These are phyloP conservation scores for Penicillium sp. DNA, from an alignment of 2,329 filamentous ascomycete species.

Conservation along the genomic window DNA sequence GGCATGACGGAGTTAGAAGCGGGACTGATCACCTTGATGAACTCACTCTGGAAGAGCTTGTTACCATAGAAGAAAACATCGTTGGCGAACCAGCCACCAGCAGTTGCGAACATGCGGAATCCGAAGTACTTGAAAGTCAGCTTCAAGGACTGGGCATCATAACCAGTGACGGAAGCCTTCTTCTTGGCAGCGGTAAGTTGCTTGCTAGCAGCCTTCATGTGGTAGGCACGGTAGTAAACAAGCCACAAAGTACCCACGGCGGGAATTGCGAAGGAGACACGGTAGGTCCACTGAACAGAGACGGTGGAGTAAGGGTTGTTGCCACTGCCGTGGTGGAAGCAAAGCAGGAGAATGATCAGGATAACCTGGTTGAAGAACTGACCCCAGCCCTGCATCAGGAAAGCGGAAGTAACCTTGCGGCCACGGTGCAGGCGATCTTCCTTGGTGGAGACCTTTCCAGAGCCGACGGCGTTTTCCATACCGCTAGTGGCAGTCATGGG, in stretches of 20 bases:
- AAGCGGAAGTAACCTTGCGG: conserved; percentile 91
- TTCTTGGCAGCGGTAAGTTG: conserved; percentile 81
- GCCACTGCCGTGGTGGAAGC: conserved; percentile 79
- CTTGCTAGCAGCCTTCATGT: conserved; percentile 86
- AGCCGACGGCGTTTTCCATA: conserved; percentile 85
- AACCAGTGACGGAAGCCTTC: conserved; percentile 83
- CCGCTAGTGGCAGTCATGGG: conserved; percentile 95
- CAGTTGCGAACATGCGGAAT: conserved; percentile 79
- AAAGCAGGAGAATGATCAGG: conserved; percentile 79
- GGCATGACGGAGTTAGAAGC: conserved; percentile 72
- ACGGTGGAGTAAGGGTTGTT: conserved; percentile 73
- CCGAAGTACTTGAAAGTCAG: conserved; percentile 81
- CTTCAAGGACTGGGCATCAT: conserved; percentile 80
- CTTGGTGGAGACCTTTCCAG: conserved; percentile 82
- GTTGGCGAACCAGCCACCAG: conserved; percentile 90
- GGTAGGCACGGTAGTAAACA: conserved; percentile 91
- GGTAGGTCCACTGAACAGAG: conserved; percentile 87
- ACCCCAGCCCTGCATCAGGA: conserved; percentile 98
- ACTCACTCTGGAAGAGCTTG: conserved; percentile 92
- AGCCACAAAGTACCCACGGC: conserved; percentile 91
- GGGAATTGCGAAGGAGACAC: conserved; percentile 86
- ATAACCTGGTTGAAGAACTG: conserved; percentile 92
- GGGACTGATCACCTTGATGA: conserved; percentile 78
- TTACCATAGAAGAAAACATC: conserved; percentile 99
- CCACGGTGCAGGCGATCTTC: conserved; percentile 94